Conservation (phyloP, 208 protist genomes). For the Leishmania aethiopica region DNA sequence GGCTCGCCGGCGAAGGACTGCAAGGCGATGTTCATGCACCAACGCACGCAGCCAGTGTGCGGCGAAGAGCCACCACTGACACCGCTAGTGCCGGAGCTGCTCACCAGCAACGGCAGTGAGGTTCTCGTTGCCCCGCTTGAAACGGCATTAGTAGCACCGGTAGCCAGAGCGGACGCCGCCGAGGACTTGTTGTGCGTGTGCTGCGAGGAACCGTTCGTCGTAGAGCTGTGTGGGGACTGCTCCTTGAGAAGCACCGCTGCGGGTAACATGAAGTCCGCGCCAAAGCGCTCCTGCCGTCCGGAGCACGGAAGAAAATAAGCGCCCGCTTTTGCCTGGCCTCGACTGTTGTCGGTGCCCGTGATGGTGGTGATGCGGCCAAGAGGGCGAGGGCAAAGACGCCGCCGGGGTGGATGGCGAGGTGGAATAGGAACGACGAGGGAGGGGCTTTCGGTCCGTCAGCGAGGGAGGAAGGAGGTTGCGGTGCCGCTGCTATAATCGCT, state of each 20-base stretch:
- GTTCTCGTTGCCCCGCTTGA: not conserved
- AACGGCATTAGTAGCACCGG: not conserved
- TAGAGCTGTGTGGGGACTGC: slow-evolving; percentile 2
- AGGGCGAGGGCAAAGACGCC: not conserved
- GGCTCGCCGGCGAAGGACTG: slow-evolving; percentile 79
- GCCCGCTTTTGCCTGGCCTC: not conserved
- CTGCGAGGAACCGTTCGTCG: not conserved
- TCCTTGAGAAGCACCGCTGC: not conserved
- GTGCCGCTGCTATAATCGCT: not conserved
- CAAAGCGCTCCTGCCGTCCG: not conserved
- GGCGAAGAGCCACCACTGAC: slow-evolving; percentile 11
- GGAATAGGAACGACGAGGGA: not conserved
- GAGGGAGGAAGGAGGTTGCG: not conserved
- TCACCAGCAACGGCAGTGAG: slow-evolving; percentile 13
- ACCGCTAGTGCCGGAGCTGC: not conserved
- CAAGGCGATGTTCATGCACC: slow-evolving; percentile 80
- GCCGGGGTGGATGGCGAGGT: not conserved
- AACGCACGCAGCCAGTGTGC: slow-evolving; percentile 54
- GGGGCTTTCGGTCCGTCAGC: not conserved
- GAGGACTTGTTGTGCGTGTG: slow-evolving; percentile 9
- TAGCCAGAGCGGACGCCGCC: slow-evolving; percentile 9
- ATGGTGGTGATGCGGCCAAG: not conserved
- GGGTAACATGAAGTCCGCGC: slow-evolving; percentile 2
- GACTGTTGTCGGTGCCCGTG: not conserved
- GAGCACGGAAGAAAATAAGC: not conserved